Evolutionary conservation across 176 grass and related monocot genomes (phyloP).

Genomic region (Neostapfia colusana): DNA sequence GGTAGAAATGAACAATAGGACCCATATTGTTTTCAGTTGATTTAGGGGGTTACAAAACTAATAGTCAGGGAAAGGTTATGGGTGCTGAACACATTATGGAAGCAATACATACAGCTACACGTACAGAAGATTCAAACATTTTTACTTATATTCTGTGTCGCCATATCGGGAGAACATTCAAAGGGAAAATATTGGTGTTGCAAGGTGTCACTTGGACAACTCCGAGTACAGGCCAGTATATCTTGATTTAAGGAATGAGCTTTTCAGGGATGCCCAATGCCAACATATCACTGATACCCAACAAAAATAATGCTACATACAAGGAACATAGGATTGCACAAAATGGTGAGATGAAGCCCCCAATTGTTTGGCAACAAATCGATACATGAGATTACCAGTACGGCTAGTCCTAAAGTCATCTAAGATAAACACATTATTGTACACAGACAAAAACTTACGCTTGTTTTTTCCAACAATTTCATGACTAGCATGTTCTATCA

Average conservation of each 20-base stretch:
- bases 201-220: not conserved
- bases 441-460: not conserved
- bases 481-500: not conserved
- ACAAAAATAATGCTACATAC: no score
- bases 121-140: not conserved
- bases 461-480: not conserved
- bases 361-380: not conserved
- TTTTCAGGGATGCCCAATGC: not conserved
- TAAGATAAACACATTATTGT: not conserved
- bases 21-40: not conserved
- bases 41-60: not conserved
- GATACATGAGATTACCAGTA: not conserved
- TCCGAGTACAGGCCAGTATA: not conserved
- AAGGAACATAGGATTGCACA: no score
- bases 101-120: not conserved
- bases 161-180: not conserved
- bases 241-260: not conserved
- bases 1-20: not conserved
- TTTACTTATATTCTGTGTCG: not conserved
- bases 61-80: not conserved
- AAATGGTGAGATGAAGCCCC: conserved; percentile 7
- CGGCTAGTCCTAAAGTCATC: not conserved
- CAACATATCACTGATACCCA: not conserved
- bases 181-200: not conserved
- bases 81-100: not conserved